Evolutionary conservation across 2,329 filamentous ascomycete species (phyloP).

Genomic region (Madurella mycetomatis): DNA sequence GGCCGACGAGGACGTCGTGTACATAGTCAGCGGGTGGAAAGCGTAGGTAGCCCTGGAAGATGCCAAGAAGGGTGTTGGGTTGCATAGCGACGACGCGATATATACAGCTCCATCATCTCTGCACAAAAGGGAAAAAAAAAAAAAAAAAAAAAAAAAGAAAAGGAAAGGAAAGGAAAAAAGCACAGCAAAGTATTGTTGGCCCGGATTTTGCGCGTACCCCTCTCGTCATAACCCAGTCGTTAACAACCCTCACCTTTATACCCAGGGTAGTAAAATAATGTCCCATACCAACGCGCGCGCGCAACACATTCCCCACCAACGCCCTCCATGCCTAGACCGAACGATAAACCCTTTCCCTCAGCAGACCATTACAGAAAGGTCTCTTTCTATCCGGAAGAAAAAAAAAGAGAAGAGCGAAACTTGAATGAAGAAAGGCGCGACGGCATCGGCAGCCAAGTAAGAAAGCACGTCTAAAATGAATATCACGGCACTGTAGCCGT

Average conservation of each 20-base stretch:
- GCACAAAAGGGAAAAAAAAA: no score
- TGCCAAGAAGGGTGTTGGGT: no score
- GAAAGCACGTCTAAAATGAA: neutral
- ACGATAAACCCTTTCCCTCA: conserved; percentile 1
- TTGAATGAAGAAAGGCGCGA: neutral
- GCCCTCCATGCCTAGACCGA: conserved; percentile 3
- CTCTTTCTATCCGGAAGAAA: neutral
- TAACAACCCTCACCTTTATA: neutral
- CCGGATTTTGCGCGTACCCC: neutral
- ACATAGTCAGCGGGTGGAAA: conserved; percentile 61
- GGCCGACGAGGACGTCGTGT: conserved; percentile 63
- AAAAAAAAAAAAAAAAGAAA: no score
- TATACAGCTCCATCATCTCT: no score
- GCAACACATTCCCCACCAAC: neutral
- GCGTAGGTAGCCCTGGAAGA: conserved; percentile 38
- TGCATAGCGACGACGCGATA: no score
- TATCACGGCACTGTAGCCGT: neutral
- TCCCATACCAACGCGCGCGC: neutral
- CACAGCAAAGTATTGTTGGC: no score
- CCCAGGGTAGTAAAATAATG: neutral
- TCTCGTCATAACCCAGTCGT: conserved; percentile 20
- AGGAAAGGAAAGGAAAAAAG: no score
- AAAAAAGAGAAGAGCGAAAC: neutral
- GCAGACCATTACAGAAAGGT: neutral
- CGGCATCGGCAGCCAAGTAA: neutral